Conservation (phyloP, 106 monocot genomes). For the Dendrobium nobile region DNA sequence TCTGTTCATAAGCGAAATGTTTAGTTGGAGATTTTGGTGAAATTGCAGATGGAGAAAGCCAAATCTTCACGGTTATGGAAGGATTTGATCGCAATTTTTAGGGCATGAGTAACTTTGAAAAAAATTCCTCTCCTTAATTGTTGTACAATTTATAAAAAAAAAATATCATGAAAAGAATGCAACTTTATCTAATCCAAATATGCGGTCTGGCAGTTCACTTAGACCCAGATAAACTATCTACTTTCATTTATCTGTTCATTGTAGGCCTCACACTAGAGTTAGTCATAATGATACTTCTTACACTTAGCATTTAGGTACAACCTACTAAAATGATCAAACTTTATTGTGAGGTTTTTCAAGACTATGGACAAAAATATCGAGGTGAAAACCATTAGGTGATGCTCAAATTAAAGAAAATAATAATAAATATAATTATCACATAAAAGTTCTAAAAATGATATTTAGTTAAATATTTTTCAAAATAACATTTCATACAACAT, state of each 20-base stretch:
- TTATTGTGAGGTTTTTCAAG: background rate
- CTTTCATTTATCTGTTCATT: background rate
- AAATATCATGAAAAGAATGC: background rate
- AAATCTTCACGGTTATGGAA: no score
- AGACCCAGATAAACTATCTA: background rate
- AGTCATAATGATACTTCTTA: background rate
- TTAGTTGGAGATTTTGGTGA: no score
- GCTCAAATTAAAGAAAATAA: background rate
- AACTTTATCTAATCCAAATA: background rate
- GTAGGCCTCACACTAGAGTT: background rate
- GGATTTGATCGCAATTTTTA: background rate
- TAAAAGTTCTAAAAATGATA: background rate
- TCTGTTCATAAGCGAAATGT: no score
- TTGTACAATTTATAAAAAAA: background rate
- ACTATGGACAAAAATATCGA: background rate
- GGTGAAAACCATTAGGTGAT: background rate
- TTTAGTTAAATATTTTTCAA: background rate
- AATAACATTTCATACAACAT: background rate
- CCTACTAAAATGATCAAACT: background rate
- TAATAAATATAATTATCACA: background rate
- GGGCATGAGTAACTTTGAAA: background rate
- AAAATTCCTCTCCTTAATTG: background rate
- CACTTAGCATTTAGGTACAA: background rate
- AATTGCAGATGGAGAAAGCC: no score
- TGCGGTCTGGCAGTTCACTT: background rate